phyloP scores from a whole-genome alignment of 2,329 filamentous ascomycete species.

The Raffaelea ambrosiae region DNA sequence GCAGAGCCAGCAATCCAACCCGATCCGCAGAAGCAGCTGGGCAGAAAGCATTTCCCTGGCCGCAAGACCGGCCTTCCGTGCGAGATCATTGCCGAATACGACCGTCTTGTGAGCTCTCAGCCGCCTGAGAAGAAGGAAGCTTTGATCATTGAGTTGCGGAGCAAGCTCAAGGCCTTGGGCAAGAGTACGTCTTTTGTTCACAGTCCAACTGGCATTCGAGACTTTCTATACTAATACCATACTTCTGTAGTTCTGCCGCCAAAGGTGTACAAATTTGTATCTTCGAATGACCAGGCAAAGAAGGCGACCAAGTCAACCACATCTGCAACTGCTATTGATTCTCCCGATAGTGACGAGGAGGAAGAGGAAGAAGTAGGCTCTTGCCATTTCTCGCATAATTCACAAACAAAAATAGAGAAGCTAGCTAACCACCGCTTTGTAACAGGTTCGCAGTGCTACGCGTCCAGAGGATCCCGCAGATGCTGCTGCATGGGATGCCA shows the following conservation, averaged over 20 bases:
- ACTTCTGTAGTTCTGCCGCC: conserved; percentile 7
- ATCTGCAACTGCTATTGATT: conserved; percentile 5
- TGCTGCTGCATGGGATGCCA: conserved; percentile 44
- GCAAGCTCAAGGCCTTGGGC: conserved; percentile 10
- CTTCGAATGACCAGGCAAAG: conserved; percentile 7
- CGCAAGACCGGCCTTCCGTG: conserved; percentile 11
- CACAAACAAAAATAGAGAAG: no score
- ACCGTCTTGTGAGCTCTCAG: conserved; percentile 9
- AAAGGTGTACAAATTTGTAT: conserved; percentile 15
- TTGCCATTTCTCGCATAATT: no score
- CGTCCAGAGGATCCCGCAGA: conserved; percentile 37
- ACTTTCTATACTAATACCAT: background rate
- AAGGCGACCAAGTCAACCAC: conserved; percentile 1
- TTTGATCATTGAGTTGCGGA: conserved; percentile 11
- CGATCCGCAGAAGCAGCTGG: conserved; percentile 13
- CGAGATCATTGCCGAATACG: conserved; percentile 14
- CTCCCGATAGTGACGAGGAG: conserved; percentile 9
- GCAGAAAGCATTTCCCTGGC: conserved; percentile 11
- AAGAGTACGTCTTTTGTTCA: conserved; percentile 8
- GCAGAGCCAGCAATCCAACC: conserved; percentile 13
- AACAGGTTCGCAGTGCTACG: conserved; percentile 29
- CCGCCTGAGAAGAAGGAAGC: conserved; percentile 10
- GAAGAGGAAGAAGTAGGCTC: conserved; percentile 9
- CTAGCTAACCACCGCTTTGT: no score
- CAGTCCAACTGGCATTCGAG: background rate